Percentiles rank a stretch among this genome's conserved stretches.
Evolutionary conservation across 805 yeast genomes (phyloP).

Genomic region (Starmerella floris): DNA sequence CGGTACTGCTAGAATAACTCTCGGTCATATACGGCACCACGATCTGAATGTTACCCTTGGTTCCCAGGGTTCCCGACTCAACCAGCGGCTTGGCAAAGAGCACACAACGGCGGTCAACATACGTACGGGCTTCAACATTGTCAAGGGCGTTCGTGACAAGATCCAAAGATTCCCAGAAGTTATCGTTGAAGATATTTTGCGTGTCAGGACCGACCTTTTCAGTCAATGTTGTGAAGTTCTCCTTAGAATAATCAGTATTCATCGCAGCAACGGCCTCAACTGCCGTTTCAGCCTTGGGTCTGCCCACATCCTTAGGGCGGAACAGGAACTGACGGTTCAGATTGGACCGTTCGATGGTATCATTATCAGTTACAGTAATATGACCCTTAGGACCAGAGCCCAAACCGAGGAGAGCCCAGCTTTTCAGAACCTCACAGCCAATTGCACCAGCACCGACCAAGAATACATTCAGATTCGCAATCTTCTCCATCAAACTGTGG

Average conservation of each 20-base stretch:
- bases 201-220: constrained; percentile 94
- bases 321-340: constrained; percentile 92
- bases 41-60: constrained; percentile 97
- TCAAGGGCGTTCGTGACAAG: constrained; percentile 94
- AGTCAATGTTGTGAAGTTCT: constrained; percentile 58
- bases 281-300: constrained; percentile 80
- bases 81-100: constrained; percentile 79
- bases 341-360: constrained; percentile 88
- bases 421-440: constrained; percentile 96
- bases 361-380: constrained; percentile 80
- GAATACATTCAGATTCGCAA: constrained; percentile 70
- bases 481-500: constrained; percentile 50
- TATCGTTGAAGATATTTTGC: constrained; percentile 70
- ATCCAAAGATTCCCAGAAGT: constrained; percentile 72
- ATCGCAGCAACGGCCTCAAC: constrained; percentile 68
- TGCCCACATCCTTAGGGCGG: constrained; percentile 89
- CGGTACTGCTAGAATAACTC: constrained; percentile 89
- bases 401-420: constrained; percentile 94
- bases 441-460: constrained; percentile 98
- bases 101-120: constrained; percentile 93
- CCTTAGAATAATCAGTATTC: constrained; percentile 63
- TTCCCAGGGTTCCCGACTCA: constrained; percentile 95
- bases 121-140: constrained; percentile 94
- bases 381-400: constrained; percentile 85
- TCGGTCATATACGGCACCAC: constrained; percentile 88